Conservation (phyloP, 192 early-diverging fungal genomes). For the Polychytrium aggregatum region DNA sequence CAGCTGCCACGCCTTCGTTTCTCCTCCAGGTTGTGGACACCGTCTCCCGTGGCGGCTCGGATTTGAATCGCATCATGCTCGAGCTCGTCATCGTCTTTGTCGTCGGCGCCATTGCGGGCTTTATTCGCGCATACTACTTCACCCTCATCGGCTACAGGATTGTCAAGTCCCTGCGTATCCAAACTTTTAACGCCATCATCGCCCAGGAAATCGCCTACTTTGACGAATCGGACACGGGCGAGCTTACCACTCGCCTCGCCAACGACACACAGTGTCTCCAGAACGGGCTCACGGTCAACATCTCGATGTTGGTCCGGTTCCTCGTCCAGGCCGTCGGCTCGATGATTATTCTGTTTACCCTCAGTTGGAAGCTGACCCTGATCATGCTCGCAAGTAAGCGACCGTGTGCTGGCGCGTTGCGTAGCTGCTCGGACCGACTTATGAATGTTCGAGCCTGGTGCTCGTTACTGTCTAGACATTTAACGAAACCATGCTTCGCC, state of each 20-base stretch:
- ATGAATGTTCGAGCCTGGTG: too few relatives aligned
- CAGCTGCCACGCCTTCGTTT: too few relatives aligned
- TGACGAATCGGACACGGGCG: background rate
- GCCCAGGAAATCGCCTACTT: background rate
- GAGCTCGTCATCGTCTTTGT: background rate
- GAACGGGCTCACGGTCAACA: conserved; percentile 2
- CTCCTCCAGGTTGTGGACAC: conserved; percentile 1
- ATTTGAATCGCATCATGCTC: background rate
- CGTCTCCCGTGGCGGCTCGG: background rate
- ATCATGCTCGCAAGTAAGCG: conserved; percentile 2
- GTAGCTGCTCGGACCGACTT: too few relatives aligned
- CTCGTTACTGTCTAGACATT: too few relatives aligned
- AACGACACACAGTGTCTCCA: background rate
- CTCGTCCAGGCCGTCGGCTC: background rate
- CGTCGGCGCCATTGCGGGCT: background rate
- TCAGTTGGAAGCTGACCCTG: conserved; percentile 4
- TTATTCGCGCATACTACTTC: background rate
- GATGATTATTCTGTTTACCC: background rate
- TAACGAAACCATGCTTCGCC: too few relatives aligned
- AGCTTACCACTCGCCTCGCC: background rate
- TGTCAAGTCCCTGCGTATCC: background rate
- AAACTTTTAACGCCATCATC: background rate
- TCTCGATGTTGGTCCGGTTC: background rate
- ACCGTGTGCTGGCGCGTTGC: too few relatives aligned
- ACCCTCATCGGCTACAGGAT: conserved; percentile 3